Evolutionary conservation across 805 yeast species (phyloP), one percentile per base, ranked within the genome.

Genomic region (Dipodascus geniculatus): DNA sequence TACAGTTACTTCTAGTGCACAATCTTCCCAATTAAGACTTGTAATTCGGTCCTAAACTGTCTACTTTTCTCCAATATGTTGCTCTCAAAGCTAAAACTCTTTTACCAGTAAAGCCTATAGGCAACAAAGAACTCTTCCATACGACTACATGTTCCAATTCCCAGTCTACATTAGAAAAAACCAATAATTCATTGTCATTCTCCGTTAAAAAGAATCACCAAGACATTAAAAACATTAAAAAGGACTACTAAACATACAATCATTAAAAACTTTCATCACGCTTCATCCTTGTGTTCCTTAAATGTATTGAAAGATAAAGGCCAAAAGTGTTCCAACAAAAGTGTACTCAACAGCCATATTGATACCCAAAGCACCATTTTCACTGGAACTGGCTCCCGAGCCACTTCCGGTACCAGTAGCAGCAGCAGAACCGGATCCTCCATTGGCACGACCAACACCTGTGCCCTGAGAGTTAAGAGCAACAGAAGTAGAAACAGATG

Each of bases 401-500:
- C 33, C 33, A 28, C 33, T 28, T 6, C 33, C 33, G 11, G 44
- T 38, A 33, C 52, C 24, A 28, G 50, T 51, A 22, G 51, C 53
- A 19, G 53, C 44, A 35, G 56, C 58, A 48, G 54, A 57, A 48
- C 57, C 61, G 19, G 38, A 49, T 57, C 57, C 44, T 6, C 20
- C 19, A n/a, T 38, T 38, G 31, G 23, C 24, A 47, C 31, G 31
- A 22, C 57, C 56, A 48, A 57, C 33, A 38, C 50, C 53, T 17
- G 50, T 24, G 19, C 56, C 53, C 33, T 57, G 48, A 23, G 48
- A 14, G 23, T n/a, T 44, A 28, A 52, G 31, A 47, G 54, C 33
- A 28, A 54, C 55, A 38, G 56, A 31, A 49, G 63, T 54, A 22
- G 68, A 63, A 54, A 63, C 57, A 24, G 63, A 55, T 48, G 57